Base-by-base conservation (phyloP, 1,139 yeast genomes). In the Candida neerlandica region DNA sequence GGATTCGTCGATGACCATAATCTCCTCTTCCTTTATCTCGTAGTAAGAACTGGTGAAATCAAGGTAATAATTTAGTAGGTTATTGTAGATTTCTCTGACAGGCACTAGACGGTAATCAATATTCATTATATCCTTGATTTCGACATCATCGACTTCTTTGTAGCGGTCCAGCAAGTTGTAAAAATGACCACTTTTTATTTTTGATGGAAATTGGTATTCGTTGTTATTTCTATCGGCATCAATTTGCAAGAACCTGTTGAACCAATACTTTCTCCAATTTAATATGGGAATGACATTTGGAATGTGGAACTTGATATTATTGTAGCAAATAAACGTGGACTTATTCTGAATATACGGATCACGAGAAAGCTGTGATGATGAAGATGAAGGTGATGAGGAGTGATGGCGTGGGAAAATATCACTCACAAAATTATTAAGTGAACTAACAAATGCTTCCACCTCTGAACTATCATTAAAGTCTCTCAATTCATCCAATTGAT, bases 221-320 rank as follows among this genome's bases (percentile, higher is more conserved):
- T 46, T 39, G 3, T 44, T 23, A 10, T 21, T 27, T n/a, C 26
- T 21, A 6, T 27, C 27, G 14, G 27, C 14, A 14, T 46, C 45
- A 5, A 40, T 19, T 29, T 50, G 23, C 10, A 53, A 37, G 40
- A 48, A 56, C 14, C 39, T 21, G 16, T 43, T 10, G 39, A 58
- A 49, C 62, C 64, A 61, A 50, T 49, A 58, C 19, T 48, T 44
- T 46, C 65, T 51, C 64, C 64, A 61, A 7, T 47, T 43, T 14
- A 21, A 10, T 11, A 43, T 39, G 1, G 57, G 44, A 7, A 52
- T 38, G 14, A 50, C 26, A 33, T 27, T 43, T 11, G 58, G 58
- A 4, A 52, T 21, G 30, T 50, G 33, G 35, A 53, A 55, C 39
- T 52, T 52, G 2, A 39, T 27, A 18, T 45, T 38, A 21, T 47